Percentiles rank a stretch among this genome's conserved stretches.
These are phyloP conservation scores for Castanea mollissima DNA, from an alignment of 306 rosid species.

Conservation along the genomic window DNA sequence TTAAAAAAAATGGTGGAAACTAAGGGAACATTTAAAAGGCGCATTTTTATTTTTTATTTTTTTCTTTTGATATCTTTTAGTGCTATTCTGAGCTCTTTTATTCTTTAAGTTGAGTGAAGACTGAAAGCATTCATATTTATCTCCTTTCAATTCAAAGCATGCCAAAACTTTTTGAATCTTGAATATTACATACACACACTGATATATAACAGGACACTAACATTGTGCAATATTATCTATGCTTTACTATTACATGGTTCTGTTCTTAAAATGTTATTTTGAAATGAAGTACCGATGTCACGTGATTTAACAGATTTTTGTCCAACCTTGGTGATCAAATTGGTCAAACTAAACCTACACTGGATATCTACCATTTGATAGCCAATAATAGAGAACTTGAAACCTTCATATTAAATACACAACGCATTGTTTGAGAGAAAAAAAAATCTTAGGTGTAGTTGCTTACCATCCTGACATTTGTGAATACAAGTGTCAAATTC, in stretches of 20 bases:
- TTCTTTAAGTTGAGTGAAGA: background rate
- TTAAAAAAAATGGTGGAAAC: background rate
- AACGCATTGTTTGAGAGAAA: background rate
- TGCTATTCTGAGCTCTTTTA: background rate
- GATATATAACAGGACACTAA: background rate
- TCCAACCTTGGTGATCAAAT: background rate
- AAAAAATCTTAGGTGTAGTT: conserved; percentile 3
- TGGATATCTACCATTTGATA: background rate
- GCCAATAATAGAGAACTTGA: background rate
- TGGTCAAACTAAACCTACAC: background rate
- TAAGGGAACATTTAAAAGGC: background rate
- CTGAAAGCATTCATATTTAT: background rate
- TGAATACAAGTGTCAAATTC: conserved; percentile 49
- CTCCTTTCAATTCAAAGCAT: background rate
- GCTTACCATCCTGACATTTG: conserved; percentile 62
- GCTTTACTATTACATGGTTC: background rate
- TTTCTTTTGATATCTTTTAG: background rate
- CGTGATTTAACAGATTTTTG: background rate
- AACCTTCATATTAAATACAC: background rate
- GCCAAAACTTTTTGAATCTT: background rate
- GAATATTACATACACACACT: background rate
- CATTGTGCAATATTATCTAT: background rate
- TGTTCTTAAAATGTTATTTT: background rate
- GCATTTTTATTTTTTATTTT: background rate
- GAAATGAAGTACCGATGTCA: too few species aligned